Evolutionary conservation across 371 early-diverging fungal species (phyloP), one percentile per base, ranked within the genome.

Genomic region (Polyrhizophydium stewartii): DNA sequence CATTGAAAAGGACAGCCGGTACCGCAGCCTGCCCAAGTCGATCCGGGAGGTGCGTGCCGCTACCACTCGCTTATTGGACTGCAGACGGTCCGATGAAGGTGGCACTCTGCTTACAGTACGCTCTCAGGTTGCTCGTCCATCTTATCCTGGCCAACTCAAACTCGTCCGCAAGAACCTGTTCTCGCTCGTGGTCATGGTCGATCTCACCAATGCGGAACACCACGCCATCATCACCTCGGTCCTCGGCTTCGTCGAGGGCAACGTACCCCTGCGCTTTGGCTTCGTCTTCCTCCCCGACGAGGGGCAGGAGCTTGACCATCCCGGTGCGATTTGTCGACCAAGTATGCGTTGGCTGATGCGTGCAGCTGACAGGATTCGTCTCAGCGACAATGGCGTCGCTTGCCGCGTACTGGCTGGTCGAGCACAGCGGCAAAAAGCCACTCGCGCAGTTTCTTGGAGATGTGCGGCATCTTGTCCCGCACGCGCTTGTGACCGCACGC

Each of bases 201-300:
- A 94, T 65, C 61, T 81, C 47, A 60, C 73, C 12, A 67, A 74
- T 27, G n/a, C 61, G 1, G 30, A 33, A 3, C 73, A 72, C 31
- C 56, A 76, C 28, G 19, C 49, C 10, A 41, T 66, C 24, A 33
- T 74, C 24, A 19, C 40, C 12, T 56, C 66, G 40, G 51, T 58
- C 17, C 90, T 82, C 37, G 65, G 73, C 17, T 83, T 59, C 66
- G 70, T 94, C 19, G 81, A 86, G 60, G 75, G 83, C 17, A 69
- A 80, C 9, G 68, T 92, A 25, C 94, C 95, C 12, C 70, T 96
- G 59, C 84, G 93, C 22, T 89, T 94, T 68, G 95, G 94, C 10
- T 13, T 94, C 12, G 73, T 89, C 22, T 90, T 92, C 0, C 61
- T 90, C 0, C 53, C 88, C 5, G 73, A 71, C 38, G 46, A 25